These are phyloP conservation scores for Henningerozyma blattae DNA, from an alignment of 805 yeast species.

Conservation along the genomic window DNA sequence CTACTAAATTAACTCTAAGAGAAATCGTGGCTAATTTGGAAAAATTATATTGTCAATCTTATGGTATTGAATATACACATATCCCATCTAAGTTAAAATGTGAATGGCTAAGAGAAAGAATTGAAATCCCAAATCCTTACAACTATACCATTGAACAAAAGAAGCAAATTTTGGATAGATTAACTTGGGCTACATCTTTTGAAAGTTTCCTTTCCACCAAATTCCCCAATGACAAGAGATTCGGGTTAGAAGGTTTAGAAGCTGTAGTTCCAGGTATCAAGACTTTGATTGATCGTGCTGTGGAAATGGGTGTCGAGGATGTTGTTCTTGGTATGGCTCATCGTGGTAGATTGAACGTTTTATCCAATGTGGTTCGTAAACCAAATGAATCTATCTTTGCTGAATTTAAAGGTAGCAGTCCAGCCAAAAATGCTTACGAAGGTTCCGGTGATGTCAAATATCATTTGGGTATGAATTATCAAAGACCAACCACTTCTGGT, in stretches of 20 bases:
- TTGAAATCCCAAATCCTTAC: conserved; percentile 85
- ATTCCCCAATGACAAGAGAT: conserved; percentile 97
- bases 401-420: conserved; percentile 79
- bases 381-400: conserved; percentile 97
- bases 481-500: conserved; percentile 98
- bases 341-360: conserved; percentile 96
- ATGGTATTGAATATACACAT: conserved; percentile 94
- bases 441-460: conserved; percentile 99
- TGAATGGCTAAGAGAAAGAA: conserved; percentile 96
- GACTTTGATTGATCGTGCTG: conserved; percentile 87
- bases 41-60: conserved; percentile 70
- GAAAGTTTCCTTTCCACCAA: conserved; percentile 88
- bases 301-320: conserved; percentile 87
- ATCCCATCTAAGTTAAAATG: conserved; percentile 91
- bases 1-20: conserved; percentile 51
- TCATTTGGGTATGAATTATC: conserved; percentile 98
- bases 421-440: conserved; percentile 61
- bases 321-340: conserved; percentile 99
- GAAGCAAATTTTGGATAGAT: conserved; percentile 90
- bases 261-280: conserved; percentile 94
- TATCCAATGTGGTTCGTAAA: conserved; percentile 95
- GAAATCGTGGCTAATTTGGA: conserved; percentile 76
- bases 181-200: conserved; percentile 92
- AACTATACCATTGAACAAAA: conserved; percentile 78
- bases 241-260: conserved; percentile 98